A percentile compares a stretch with the other conserved stretches of the same genome.
Evolutionary conservation across 345 rosid genomes (phyloP).

Genomic region (Gynandropsis gynandra): DNA sequence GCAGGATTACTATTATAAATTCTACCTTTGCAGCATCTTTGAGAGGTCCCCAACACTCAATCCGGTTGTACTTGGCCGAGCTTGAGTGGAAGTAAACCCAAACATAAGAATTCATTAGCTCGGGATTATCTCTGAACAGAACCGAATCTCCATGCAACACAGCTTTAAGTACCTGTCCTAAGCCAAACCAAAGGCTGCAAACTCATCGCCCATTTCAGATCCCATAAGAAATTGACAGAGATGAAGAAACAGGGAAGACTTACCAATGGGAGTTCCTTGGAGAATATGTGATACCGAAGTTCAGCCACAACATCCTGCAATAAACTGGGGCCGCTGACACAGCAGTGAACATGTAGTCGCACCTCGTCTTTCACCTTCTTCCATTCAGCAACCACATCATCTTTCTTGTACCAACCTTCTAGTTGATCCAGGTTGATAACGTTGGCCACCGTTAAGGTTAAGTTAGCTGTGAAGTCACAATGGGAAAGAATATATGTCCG

Average conservation of each 20-base stretch:
- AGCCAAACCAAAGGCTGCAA: not conserved
- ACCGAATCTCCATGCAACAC: slow-evolving; percentile 70
- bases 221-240: not conserved
- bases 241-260: slow-evolving; percentile 15
- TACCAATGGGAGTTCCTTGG: slow-evolving; percentile 90
- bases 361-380: slow-evolving; percentile 54
- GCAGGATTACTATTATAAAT: not conserved
- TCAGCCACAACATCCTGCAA: slow-evolving; percentile 71
- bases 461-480: slow-evolving; percentile 85
- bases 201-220: slow-evolving; percentile 3
- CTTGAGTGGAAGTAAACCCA: slow-evolving; percentile 86
- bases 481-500: slow-evolving; percentile 82
- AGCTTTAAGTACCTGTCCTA: slow-evolving; percentile 65
- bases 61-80: slow-evolving; percentile 52
- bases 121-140: slow-evolving; percentile 60
- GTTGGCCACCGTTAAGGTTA: slow-evolving; percentile 69
- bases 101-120: slow-evolving; percentile 58
- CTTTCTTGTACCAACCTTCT: slow-evolving; percentile 81
- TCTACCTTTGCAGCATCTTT: slow-evolving; percentile 67
- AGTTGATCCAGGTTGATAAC: slow-evolving; percentile 75
- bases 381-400: slow-evolving; percentile 96
- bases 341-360: slow-evolving; percentile 71
- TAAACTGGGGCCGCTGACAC: slow-evolving; percentile 66
- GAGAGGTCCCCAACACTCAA: slow-evolving; percentile 84
- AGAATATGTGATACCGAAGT: slow-evolving; percentile 83